Percentiles rank a stretch among this genome's conserved stretches.
Evolutionary conservation across 495 filamentous ascomycete species (phyloP).

Genomic region (Pyrenula aspistea): DNA sequence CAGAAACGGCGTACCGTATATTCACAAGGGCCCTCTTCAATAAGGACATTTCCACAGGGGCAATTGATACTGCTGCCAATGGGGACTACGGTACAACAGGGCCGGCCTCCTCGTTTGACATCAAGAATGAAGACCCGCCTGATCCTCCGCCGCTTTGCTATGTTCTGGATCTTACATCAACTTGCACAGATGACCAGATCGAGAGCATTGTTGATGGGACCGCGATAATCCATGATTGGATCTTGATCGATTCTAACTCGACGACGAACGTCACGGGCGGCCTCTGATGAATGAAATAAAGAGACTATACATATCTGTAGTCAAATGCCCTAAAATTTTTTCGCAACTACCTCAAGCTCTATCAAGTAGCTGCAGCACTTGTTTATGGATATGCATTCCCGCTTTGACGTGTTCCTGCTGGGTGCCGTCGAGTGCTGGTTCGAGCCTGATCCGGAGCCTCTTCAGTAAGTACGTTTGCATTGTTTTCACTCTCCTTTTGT

Average conservation of each 20-base stretch:
- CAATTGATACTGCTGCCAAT: conserved; percentile 22
- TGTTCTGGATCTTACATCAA: conserved; percentile 21
- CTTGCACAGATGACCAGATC: conserved; percentile 36
- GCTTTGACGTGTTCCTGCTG: too few species aligned
- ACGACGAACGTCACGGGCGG: too few species aligned
- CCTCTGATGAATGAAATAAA: too few species aligned
- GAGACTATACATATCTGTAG: too few species aligned
- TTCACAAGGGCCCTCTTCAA: conserved; percentile 42
- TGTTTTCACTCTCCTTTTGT: too few species aligned
- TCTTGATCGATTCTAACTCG: conserved; percentile 34
- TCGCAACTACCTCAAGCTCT: too few species aligned
- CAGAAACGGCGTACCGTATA: conserved; percentile 39
- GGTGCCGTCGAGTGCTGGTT: too few species aligned
- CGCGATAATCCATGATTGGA: conserved; percentile 35
- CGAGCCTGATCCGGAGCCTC: too few species aligned
- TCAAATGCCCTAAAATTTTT: too few species aligned
- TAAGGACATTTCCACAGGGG: conserved; percentile 44
- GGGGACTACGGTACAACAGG: conserved; percentile 35
- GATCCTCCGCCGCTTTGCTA: conserved; percentile 34
- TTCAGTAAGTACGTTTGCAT: too few species aligned
- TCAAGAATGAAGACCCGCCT: conserved; percentile 31
- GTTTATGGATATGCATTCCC: too few species aligned
- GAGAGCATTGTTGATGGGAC: conserved; percentile 30
- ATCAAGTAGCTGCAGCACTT: too few species aligned
- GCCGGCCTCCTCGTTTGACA: conserved; percentile 34